These are phyloP conservation scores for Nelumbo lutea DNA, from an alignment of 164 flowering plant species.

Conservation along the genomic window DNA sequence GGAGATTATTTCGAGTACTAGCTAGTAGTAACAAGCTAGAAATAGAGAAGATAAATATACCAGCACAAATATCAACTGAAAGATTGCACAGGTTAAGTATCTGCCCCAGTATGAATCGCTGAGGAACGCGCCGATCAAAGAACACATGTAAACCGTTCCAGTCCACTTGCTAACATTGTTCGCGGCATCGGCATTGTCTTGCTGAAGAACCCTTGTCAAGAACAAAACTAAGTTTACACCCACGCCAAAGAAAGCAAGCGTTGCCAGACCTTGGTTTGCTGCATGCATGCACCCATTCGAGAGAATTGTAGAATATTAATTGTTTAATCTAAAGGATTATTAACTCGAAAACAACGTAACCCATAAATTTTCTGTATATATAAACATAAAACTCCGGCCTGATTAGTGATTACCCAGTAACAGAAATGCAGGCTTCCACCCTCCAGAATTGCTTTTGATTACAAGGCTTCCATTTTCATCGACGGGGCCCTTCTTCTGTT, in stretches of 20 bases:
- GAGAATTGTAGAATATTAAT: too few species aligned
- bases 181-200: slow-evolving; percentile 70
- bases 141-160: slow-evolving; percentile 75
- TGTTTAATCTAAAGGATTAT: too few species aligned
- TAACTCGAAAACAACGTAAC: too few species aligned
- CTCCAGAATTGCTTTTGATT: slow-evolving; percentile 27
- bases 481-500: slow-evolving; percentile 9
- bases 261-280: slow-evolving; percentile 82
- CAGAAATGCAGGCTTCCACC: slow-evolving; percentile 45
- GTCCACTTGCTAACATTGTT: slow-evolving; percentile 81
- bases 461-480: slow-evolving; percentile 14
- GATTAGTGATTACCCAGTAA: slow-evolving; percentile 34
- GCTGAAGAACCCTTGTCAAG: slow-evolving; percentile 66
- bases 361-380: neutral
- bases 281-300: slow-evolving; percentile 10
- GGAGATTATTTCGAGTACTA: too few species aligned
- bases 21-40: neutral
- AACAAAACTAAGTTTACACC: slow-evolving; percentile 85
- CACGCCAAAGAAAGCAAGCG: slow-evolving; percentile 85
- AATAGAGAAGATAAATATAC: slow-evolving; percentile 25
- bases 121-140: slow-evolving; percentile 73
- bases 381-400: too few species aligned
- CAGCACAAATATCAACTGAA: slow-evolving; percentile 58
- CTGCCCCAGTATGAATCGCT: slow-evolving; percentile 92
- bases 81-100: slow-evolving; percentile 64